These are phyloP conservation scores for Clitopilus hobsonii DNA, from an alignment of 768 basidiomycete species.

Conservation along the genomic window DNA sequence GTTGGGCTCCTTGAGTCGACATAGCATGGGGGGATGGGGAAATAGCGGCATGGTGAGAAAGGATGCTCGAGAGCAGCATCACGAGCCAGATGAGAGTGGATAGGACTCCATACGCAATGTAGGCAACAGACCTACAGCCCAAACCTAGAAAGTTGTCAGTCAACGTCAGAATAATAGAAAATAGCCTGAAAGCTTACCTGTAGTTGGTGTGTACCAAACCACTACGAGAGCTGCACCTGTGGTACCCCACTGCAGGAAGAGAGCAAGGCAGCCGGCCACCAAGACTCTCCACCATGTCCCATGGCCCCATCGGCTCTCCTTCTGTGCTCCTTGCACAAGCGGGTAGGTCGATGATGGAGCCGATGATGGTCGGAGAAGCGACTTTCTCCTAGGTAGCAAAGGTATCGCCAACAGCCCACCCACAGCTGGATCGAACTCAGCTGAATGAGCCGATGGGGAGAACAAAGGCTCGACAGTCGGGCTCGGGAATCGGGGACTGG, in stretches of 20 bases:
- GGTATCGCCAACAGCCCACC: not conserved
- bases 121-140: slow-evolving; percentile 16
- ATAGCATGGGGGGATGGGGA: not conserved
- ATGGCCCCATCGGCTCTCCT: slow-evolving; percentile 3
- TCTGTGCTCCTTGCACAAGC: not conserved
- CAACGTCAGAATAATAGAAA: not conserved
- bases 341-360: not conserved
- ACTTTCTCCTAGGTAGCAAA: not conserved
- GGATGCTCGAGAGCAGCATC: slow-evolving; percentile 16
- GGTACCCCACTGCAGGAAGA: slow-evolving; percentile 21
- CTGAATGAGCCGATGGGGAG: not conserved
- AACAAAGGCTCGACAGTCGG: not conserved
- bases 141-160: slow-evolving; percentile 8
- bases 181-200: slow-evolving; percentile 9
- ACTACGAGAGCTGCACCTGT: slow-evolving; percentile 18
- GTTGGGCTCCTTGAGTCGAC: not conserved
- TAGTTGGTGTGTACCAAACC: slow-evolving; percentile 16
- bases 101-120: slow-evolving; percentile 16
- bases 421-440: not conserved
- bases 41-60: slow-evolving; percentile 16
- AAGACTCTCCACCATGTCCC: slow-evolving; percentile 9
- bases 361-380: not conserved
- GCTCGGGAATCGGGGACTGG: not conserved
- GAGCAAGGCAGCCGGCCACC: slow-evolving; percentile 11
- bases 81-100: slow-evolving; percentile 19